Conservation (phyloP, 176 grass and related monocot genomes). For the Sorghum bicolor region DNA sequence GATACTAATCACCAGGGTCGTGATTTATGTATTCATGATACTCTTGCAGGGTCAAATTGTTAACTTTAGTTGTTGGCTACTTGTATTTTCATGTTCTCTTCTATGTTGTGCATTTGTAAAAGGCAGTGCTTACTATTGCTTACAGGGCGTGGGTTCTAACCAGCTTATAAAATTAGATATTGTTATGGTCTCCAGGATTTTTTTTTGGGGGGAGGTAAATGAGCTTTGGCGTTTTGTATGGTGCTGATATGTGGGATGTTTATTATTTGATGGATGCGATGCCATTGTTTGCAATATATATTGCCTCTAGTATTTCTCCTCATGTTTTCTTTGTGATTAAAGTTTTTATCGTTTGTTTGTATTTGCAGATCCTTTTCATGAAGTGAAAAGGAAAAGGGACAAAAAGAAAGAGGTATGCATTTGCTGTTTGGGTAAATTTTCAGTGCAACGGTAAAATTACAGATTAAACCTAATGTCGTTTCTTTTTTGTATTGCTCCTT, state of each 20-base stretch:
- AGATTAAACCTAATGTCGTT: neutral
- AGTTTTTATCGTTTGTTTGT: conserved; percentile 32
- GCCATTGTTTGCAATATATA: neutral
- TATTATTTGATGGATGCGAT: neutral
- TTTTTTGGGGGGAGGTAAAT: neutral
- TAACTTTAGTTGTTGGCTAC: neutral
- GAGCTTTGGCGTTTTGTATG: neutral
- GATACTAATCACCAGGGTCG: neutral
- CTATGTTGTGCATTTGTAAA: neutral
- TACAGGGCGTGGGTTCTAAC: neutral
- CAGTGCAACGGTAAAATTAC: neutral
- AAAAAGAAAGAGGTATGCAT: conserved; percentile 84
- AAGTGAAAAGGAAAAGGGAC: conserved; percentile 87
- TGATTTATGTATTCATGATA: neutral
- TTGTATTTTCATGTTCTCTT: neutral
- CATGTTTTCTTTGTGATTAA: neutral
- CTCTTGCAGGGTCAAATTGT: neutral
- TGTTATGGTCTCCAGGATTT: neutral
- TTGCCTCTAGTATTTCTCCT: neutral
- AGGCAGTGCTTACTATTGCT: neutral
- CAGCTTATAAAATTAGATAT: neutral
- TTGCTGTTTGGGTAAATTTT: neutral
- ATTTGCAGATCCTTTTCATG: conserved; percentile 86
- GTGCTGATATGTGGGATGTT: neutral
- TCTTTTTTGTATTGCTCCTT: neutral